phyloP scores from a whole-genome alignment of 805 yeast genomes.

The Yamadazyma philogaea region DNA sequence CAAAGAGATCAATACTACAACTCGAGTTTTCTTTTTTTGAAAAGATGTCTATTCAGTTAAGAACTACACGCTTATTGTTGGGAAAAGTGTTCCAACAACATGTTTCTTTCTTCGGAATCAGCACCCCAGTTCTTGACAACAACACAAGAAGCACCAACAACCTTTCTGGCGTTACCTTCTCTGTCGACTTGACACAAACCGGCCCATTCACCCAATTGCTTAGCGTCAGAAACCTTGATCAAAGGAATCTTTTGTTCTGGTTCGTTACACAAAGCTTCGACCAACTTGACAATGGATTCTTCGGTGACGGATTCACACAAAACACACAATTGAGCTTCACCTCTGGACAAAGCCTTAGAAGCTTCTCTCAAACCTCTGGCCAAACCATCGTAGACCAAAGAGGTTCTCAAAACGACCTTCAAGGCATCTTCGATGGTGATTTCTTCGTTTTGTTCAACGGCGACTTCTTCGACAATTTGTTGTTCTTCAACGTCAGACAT shows the following conservation, averaged over 20 bases:
- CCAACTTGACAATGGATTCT: conserved; percentile 92
- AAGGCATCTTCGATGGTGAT: conserved; percentile 98
- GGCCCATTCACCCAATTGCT: conserved; percentile 99
- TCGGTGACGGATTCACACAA: conserved; percentile 98
- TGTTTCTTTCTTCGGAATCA: conserved; percentile 95
- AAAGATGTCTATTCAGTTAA: conserved; percentile 1
- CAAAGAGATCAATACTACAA: not conserved
- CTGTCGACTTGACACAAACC: conserved; percentile 99
- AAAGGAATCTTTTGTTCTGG: conserved; percentile 95
- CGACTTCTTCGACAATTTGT: conserved; percentile 76
- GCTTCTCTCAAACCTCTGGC: conserved; percentile 99
- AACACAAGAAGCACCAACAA: conserved; percentile 99
- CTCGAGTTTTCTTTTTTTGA: too few relatives aligned
- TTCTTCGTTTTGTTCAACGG: conserved; percentile 82
- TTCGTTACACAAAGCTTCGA: conserved; percentile 99
- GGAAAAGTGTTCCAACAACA: conserved; percentile 93
- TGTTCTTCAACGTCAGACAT: conserved; percentile 96
- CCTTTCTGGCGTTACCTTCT: conserved; percentile 99
- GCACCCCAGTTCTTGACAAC: conserved; percentile 99
- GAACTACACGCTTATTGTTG: conserved; percentile 23
- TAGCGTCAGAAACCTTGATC: conserved; percentile 99
- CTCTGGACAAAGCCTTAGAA: conserved; percentile 95
- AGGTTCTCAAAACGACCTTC: conserved; percentile 95
- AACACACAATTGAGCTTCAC: conserved; percentile 97
- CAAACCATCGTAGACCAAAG: conserved; percentile 98